phyloP scores from a whole-genome alignment of 139 green algal species.

The Chlorella sp. region DNA sequence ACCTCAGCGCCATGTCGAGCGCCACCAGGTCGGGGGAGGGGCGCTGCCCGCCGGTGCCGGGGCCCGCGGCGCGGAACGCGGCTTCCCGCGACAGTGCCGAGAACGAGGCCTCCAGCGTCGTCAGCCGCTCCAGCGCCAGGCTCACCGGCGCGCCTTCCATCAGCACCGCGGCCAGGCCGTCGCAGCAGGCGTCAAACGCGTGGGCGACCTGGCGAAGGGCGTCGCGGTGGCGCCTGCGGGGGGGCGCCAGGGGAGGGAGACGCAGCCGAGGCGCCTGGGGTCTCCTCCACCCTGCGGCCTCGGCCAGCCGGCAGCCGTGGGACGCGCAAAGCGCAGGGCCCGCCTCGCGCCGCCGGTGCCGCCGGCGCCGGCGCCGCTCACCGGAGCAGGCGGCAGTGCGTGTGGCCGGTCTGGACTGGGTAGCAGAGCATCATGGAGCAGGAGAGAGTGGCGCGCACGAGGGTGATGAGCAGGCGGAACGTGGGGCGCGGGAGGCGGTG shows the following conservation, averaged over 20 bases:
- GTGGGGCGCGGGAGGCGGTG: not conserved
- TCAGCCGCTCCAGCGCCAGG: constrained; percentile 3
- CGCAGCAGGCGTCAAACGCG: not conserved
- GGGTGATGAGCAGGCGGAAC: not conserved
- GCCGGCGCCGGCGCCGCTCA: no score
- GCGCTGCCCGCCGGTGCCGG: not conserved
- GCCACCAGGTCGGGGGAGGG: constrained; percentile 2
- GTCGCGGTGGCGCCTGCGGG: not conserved
- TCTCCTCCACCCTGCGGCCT: no score
- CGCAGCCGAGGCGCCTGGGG: no score
- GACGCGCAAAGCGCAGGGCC: no score
- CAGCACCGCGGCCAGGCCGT: not conserved
- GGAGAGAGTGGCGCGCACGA: constrained; percentile 2
- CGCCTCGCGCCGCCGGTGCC: not conserved
- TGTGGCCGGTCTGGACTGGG: not conserved
- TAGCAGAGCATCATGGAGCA: constrained; percentile 8
- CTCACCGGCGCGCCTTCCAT: constrained; percentile 8
- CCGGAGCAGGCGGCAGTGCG: constrained; percentile 2
- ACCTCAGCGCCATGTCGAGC: constrained; percentile 22
- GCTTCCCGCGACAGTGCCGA: not conserved
- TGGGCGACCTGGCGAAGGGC: constrained; percentile 1
- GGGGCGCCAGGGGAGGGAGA: no score
- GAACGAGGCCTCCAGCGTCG: constrained; percentile 1
- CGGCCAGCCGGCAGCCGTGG: no score
- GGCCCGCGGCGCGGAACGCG: no score